Base-by-base conservation (phyloP, 192 early-diverging fungal genomes). In the Coemansia reversa region DNA sequence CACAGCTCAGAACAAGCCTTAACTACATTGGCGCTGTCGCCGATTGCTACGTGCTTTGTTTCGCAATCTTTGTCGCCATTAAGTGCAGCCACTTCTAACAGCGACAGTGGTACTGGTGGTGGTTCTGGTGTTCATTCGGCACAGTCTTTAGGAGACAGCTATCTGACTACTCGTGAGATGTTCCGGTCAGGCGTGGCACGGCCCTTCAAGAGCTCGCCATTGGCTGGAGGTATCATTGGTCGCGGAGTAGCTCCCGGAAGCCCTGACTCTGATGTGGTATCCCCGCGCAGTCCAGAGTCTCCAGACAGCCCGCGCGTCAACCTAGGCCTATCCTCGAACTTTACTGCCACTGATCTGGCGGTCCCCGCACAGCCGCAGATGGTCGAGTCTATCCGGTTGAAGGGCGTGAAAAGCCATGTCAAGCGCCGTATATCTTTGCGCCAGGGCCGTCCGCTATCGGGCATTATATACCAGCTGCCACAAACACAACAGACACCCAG, bases 371-470 rank as follows among this genome's bases (percentile, higher is more conserved):
- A 76, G 55, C 69, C 69, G 29, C 6, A 67, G 27, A 50, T 58
- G 27, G 62, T 81, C 3, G 79, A 81, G 61, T 68, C 79, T 22
- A 81, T 81, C 50, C 69, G 74, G 1, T 63, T 81, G 29, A 75
- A 64, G 51, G 70, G 74, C 45, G 42, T 81, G 28, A 81, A 72
- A 58, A 64, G 60, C 51, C 79, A 81, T 53, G 70, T 81, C 55
- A 71, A 66, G 52, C 69, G 79, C 18, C 73, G 79, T 27, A 57
- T 67, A 51, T 81, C 79, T 7, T 61, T 81, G 62, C 66, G 66
- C 55, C 45, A 64, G 51, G 79, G 79, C 11, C 73, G 79, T 6
- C 79, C 79, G 51, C 58, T 81, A n/a, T 81, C 79, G 11, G 79
- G 79, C 9, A 69, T 81, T 5, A 72, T 81, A 25, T 63, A 62